Evolutionary conservation across 2,329 filamentous ascomycete species (phyloP).

Genomic region (Xylariaceae sp.): DNA sequence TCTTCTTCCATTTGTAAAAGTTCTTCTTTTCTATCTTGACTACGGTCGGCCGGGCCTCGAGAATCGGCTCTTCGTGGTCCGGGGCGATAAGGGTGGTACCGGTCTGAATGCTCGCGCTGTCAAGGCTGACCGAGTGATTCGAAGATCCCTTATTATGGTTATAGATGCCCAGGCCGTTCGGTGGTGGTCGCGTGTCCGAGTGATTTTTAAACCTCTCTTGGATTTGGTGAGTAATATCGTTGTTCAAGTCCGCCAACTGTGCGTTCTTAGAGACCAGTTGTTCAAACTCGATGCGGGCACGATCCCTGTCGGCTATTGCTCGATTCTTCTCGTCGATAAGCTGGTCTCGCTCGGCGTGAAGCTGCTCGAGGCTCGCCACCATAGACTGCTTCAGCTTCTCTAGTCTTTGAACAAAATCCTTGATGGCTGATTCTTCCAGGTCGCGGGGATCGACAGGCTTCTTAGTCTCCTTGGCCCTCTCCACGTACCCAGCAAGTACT

Average conservation of each 20-base stretch:
- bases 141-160: constrained; percentile 58
- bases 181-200: constrained; percentile 63
- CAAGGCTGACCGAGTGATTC: constrained; percentile 58
- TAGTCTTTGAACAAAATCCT: constrained; percentile 82
- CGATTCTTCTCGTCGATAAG: constrained; percentile 84
- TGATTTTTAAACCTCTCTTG: constrained; percentile 84
- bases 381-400: constrained; percentile 67
- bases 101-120: constrained; percentile 61
- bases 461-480: constrained; percentile 82
- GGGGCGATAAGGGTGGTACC: constrained; percentile 65
- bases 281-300: constrained; percentile 94
- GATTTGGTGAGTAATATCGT: constrained; percentile 91
- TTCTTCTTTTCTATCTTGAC: constrained; percentile 95
- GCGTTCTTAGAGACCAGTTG: constrained; percentile 93
- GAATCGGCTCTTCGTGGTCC: constrained; percentile 70
- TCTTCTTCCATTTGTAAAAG: constrained; percentile 99
- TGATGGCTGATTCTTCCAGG: constrained; percentile 88
- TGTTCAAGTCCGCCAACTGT: constrained; percentile 93
- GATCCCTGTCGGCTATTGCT: constrained; percentile 85
- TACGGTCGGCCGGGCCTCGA: constrained; percentile 84
- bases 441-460: constrained; percentile 80
- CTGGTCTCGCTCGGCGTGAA: constrained; percentile 77
- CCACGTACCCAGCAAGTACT: constrained; percentile 85
- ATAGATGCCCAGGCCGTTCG: constrained; percentile 66
- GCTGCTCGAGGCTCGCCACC: constrained; percentile 63